Conservation (phyloP, 2,329 filamentous ascomycete species). For the Exophiala bonariae region DNA sequence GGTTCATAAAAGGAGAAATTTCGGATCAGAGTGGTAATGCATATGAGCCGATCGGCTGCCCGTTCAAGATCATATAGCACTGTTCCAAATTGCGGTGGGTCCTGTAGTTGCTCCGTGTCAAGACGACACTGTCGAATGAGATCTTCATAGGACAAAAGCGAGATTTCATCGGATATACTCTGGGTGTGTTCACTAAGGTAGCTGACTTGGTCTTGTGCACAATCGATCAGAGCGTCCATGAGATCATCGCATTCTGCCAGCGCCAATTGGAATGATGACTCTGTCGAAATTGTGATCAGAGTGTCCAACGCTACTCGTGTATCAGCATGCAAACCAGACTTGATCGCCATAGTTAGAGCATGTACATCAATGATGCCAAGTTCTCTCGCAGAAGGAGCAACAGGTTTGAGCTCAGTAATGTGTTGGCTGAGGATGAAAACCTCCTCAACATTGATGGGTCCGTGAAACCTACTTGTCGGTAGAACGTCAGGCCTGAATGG, state of each 20-base stretch:
- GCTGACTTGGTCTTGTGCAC: conserved; percentile 85
- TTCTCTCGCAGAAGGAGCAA: conserved; percentile 72
- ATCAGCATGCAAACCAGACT: conserved; percentile 86
- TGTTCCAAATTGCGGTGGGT: conserved; percentile 72
- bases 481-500: conserved; percentile 49
- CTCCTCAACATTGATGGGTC: conserved; percentile 70
- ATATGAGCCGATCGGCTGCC: conserved; percentile 82
- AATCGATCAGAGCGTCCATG: conserved; percentile 83
- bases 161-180: conserved; percentile 83
- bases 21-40: conserved; percentile 86
- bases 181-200: conserved; percentile 78
- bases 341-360: conserved; percentile 82
- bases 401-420: conserved; percentile 68
- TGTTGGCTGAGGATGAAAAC: conserved; percentile 65
- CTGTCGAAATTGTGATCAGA: conserved; percentile 69
- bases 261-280: conserved; percentile 63
- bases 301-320: conserved; percentile 88
- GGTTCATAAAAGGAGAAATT: conserved; percentile 85
- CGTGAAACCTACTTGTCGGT: conserved; percentile 58
- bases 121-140: conserved; percentile 74
- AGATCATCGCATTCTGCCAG: conserved; percentile 81
- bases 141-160: conserved; percentile 84
- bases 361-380: conserved; percentile 88
- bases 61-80: conserved; percentile 79
- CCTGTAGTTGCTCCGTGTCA: conserved; percentile 71